Evolutionary conservation across 2,329 filamentous ascomycete species (phyloP), one percentile per base, ranked within the genome.

Genomic region (Rutstroemia sp.): DNA sequence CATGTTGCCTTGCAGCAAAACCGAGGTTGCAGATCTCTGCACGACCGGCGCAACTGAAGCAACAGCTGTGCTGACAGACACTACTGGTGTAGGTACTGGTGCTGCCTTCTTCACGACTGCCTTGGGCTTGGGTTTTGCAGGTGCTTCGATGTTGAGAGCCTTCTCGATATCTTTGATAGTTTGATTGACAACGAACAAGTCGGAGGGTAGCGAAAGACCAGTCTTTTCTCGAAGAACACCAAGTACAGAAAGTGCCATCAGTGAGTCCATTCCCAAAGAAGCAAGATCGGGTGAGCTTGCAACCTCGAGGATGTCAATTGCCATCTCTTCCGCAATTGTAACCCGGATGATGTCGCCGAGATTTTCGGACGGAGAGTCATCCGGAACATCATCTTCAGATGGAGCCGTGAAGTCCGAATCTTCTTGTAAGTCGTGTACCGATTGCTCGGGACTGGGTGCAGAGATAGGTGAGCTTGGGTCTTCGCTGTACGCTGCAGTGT

Each of bases 291-390:
- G 75, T 0, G 77, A 76, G 21, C 77, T 77, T 3, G 78, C 68
- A 30, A 83, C 74, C 63, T 88, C 84, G 30, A 83, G 80, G 10
- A 86, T 74, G 23, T 84, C 80, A n/a, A 88, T 81, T 57, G 83
- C 83, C 78, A 88, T 87, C 69, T 89, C 86, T 39, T 78, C 75
- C n/a, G 84, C 81, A 60, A 89, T 83, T 56, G 84, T 87, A 54
- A 80, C 78, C 69, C 86, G 82, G 48, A 88, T 77, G 63, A 78
- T 68, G 67, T 75, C 65, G 72, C 77, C 72, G 39, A 80, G 65
- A 66, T 76, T 73, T 61, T 75, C 70, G 16, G 72, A 68, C 64
- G 80, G 78, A 52, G 73, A 67, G 0, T 74, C 74, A 50, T 77
- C 78, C 51, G 72, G 76, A 16, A 78, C 73, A 61, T 77, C 80